Conservation (phyloP, 2,329 filamentous ascomycete species). For the Colletotrichum tropicicola region DNA sequence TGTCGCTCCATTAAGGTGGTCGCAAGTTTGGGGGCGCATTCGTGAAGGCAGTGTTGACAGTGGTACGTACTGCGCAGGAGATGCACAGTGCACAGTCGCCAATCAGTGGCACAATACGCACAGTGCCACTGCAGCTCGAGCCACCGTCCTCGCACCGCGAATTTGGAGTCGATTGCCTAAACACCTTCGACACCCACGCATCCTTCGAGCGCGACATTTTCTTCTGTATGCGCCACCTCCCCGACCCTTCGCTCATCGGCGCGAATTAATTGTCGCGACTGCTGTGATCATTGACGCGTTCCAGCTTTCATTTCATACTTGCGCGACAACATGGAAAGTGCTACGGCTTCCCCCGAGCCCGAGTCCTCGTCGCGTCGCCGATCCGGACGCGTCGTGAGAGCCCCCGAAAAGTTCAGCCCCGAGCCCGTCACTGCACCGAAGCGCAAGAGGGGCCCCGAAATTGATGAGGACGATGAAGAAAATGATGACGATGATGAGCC, state of each 20-base stretch:
- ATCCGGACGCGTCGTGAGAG: slow-evolving; percentile 73
- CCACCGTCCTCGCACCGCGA: slow-evolving; percentile 21
- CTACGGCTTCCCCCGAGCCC: slow-evolving; percentile 60
- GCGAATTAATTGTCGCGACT: slow-evolving; percentile 24
- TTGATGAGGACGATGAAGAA: slow-evolving; percentile 57
- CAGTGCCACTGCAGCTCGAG: not conserved
- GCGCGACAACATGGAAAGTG: slow-evolving; percentile 56
- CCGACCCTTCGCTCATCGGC: slow-evolving; percentile 25
- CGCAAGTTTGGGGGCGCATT: no score
- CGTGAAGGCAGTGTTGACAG: no score
- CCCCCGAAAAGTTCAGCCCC: slow-evolving; percentile 67
- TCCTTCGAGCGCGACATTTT: slow-evolving; percentile 22
- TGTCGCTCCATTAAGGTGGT: no score
- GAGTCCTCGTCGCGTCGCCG: slow-evolving; percentile 67
- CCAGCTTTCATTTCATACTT: not conserved
- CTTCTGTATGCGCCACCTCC: slow-evolving; percentile 22
- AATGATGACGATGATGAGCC: slow-evolving; percentile 57
- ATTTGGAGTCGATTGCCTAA: slow-evolving; percentile 21
- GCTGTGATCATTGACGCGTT: not conserved
- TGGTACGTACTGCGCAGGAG: not conserved
- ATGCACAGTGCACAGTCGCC: not conserved
- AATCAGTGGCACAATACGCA: not conserved
- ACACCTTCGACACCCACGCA: slow-evolving; percentile 20
- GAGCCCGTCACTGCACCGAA: slow-evolving; percentile 60
- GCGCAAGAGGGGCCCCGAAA: slow-evolving; percentile 62